These are phyloP conservation scores for Aspergillus japonicus DNA, from an alignment of 2,329 filamentous ascomycete genomes.

Conservation along the genomic window DNA sequence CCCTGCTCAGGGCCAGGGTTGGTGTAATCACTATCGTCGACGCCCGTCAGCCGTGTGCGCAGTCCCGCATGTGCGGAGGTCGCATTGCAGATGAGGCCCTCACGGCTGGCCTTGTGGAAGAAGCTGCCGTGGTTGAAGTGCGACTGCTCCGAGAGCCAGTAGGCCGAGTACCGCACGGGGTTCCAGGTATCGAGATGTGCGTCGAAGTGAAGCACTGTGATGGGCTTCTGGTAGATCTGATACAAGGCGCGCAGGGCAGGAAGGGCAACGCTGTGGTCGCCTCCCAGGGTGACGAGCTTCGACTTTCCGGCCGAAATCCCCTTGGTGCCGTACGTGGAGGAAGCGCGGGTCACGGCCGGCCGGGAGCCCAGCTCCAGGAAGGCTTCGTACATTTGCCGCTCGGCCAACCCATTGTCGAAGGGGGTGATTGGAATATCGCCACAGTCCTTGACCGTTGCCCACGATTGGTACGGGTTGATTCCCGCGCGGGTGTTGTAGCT, in stretches of 20 bases:
- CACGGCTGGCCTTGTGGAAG: slow-evolving; percentile 83
- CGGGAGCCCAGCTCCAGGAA: slow-evolving; percentile 66
- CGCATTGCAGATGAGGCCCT: slow-evolving; percentile 73
- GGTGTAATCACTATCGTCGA: slow-evolving; percentile 65
- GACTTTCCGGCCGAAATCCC: slow-evolving; percentile 40
- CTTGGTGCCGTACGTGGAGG: slow-evolving; percentile 26
- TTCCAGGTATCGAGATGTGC: slow-evolving; percentile 84
- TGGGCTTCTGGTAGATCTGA: slow-evolving; percentile 59
- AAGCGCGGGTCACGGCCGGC: slow-evolving; percentile 34
- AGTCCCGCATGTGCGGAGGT: slow-evolving; percentile 80
- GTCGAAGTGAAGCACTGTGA: slow-evolving; percentile 75
- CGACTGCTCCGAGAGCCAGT: slow-evolving; percentile 69
- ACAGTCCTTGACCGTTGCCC: slow-evolving; percentile 80
- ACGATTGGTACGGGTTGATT: slow-evolving; percentile 79
- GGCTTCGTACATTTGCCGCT: slow-evolving; percentile 79
- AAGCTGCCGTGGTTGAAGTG: slow-evolving; percentile 87
- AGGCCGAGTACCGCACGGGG: slow-evolving; percentile 70
- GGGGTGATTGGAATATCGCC: slow-evolving; percentile 86
- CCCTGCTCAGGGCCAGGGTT: slow-evolving; percentile 70
- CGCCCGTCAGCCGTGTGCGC: slow-evolving; percentile 70
- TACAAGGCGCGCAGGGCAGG: slow-evolving; percentile 67
- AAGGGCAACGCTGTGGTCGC: slow-evolving; percentile 70
- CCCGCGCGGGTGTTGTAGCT: slow-evolving; percentile 79
- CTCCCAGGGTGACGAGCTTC: slow-evolving; percentile 68
- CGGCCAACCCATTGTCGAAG: slow-evolving; percentile 78